Conservation (phyloP, 768 basidiomycete genomes). For the Melanogaster broomeanus region DNA sequence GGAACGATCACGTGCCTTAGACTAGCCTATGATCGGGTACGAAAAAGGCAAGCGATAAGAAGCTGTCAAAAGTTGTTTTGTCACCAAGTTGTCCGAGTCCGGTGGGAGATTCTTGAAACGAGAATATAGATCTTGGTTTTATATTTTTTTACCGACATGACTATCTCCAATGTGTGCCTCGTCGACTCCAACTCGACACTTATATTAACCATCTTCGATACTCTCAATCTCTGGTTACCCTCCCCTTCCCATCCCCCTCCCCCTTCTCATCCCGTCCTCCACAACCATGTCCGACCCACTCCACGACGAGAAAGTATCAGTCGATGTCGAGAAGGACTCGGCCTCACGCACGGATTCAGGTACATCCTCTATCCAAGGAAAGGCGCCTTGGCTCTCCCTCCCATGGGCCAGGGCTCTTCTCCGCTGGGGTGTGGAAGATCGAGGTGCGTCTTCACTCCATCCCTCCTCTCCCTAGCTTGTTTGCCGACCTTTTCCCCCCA, state of each 20-base stretch:
- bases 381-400: not conserved
- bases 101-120: too few relatives aligned
- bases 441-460: slow-evolving; percentile 13
- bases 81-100: not conserved
- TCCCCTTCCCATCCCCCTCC: not conserved
- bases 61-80: not conserved
- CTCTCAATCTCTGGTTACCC: slow-evolving; percentile 9
- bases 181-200: not conserved
- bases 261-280: slow-evolving; percentile 1
- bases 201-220: not conserved
- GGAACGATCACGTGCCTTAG: not conserved
- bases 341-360: slow-evolving; percentile 17
- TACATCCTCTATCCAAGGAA: not conserved
- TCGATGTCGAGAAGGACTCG: slow-evolving; percentile 32
- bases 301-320: slow-evolving; percentile 20
- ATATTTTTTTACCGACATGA: not conserved
- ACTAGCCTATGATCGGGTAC: slow-evolving; percentile 6
- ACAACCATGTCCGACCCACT: slow-evolving; percentile 23
- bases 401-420: slow-evolving; percentile 19
- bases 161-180: not conserved
- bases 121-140: not conserved
- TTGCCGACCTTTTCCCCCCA: slow-evolving; percentile 3
- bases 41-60: slow-evolving; percentile 2
- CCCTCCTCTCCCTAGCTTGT: not conserved
- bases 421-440: slow-evolving; percentile 35